phyloP scores from a whole-genome alignment of 345 rosid species.

The Lagerstroemia speciosa region DNA sequence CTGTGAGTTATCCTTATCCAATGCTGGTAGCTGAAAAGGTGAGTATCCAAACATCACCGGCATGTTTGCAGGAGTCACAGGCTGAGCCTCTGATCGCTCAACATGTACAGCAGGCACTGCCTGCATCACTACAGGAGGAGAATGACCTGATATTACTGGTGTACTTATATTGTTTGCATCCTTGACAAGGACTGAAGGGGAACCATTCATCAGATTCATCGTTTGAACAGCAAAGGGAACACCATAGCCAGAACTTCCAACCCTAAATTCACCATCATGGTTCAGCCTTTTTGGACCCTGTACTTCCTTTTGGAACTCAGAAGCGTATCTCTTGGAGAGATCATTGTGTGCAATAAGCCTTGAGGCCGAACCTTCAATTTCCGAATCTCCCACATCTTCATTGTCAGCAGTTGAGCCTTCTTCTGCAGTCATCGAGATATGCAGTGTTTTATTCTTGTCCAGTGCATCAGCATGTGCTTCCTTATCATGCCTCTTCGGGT shows the following conservation, averaged over 20 bases:
- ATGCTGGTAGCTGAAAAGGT: constrained; percentile 62
- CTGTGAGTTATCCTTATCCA: constrained; percentile 75
- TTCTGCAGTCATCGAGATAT: constrained; percentile 63
- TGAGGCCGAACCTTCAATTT: constrained; percentile 73
- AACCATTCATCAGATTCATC: constrained; percentile 28
- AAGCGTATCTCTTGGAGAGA: constrained; percentile 35
- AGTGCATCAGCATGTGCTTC: constrained; percentile 40
- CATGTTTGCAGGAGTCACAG: constrained; percentile 44
- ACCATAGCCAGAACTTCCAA: constrained; percentile 40
- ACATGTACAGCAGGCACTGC: constrained; percentile 31
- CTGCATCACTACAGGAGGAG: constrained; percentile 33
- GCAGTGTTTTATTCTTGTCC: constrained; percentile 55
- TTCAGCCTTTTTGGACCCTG: constrained; percentile 36
- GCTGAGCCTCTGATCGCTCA: constrained; percentile 30
- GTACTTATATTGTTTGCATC: constrained; percentile 44
- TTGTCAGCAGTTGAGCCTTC: constrained; percentile 89
- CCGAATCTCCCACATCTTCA: constrained; percentile 94
- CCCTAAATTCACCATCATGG: constrained; percentile 41
- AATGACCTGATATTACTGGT: constrained; percentile 33
- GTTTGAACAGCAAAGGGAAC: constrained; percentile 50
- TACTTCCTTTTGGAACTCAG: constrained; percentile 37
- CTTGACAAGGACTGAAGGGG: constrained; percentile 38
- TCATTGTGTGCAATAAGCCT: constrained; percentile 34
- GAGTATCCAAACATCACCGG: constrained; percentile 75
- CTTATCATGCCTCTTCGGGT: constrained; percentile 50